Evolutionary conservation across 805 yeast species (phyloP).

Genomic region (Debaryomyces castellii): DNA sequence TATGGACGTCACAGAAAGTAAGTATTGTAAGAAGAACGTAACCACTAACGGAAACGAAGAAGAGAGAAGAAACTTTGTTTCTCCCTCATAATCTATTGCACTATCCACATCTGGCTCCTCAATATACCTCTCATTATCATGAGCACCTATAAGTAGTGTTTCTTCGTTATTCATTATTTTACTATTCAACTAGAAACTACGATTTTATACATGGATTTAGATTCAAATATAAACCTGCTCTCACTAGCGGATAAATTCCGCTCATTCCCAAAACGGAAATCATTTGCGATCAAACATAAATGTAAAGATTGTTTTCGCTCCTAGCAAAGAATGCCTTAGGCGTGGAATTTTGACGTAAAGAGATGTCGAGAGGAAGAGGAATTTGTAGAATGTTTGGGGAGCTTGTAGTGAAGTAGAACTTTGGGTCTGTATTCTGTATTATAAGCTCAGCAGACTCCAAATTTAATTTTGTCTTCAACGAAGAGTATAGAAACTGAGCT

Average conservation of each 20-base stretch:
- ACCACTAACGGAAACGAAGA: slow-evolving; percentile 61
- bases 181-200: neutral
- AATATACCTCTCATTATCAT: slow-evolving; percentile 18
- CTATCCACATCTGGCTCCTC: neutral
- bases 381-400: slow-evolving; percentile 5
- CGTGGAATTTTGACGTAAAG: neutral
- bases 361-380: slow-evolving; percentile 7
- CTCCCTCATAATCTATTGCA: slow-evolving; percentile 7
- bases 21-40: slow-evolving; percentile 68
- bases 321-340: slow-evolving; percentile 12
- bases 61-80: slow-evolving; percentile 19
- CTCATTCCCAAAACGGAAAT: neutral
- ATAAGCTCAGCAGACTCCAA: slow-evolving; percentile 6
- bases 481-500: slow-evolving; percentile 12
- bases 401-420: slow-evolving; percentile 10
- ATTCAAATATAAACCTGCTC: too few species aligned
- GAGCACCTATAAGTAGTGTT: slow-evolving; percentile 20
- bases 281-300: slow-evolving; percentile 9
- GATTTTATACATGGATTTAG: too few species aligned
- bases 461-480: slow-evolving; percentile 9
- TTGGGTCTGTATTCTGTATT: slow-evolving; percentile 12
- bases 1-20: slow-evolving; percentile 71
- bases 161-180: slow-evolving; percentile 23
- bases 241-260: slow-evolving; percentile 1
- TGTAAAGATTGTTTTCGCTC: slow-evolving; percentile 13